Base-by-base conservation (phyloP, 441 rosid species). In the Daphne laureola region DNA sequence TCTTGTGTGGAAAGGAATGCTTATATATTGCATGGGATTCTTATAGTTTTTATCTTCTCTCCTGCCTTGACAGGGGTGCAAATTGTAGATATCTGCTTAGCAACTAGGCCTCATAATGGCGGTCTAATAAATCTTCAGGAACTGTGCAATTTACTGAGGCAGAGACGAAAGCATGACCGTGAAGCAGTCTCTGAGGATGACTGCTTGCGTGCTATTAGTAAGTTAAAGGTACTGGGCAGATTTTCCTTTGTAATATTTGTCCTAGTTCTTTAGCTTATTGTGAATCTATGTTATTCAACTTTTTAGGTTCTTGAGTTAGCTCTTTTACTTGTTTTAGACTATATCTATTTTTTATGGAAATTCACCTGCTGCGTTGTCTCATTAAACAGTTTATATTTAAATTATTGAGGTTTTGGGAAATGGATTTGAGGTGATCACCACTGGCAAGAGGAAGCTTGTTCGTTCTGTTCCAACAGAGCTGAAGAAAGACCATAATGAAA, bases 151-250 rank as follows among this genome's bases (percentile, higher is more conserved):
- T 72, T 88, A 62, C 94, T 92, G 59, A 75, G 83, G 27, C 91
- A 73, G 51, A 83, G 73, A 64, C 73, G 88, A 63, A 92, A 76
- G 57, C 77, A 76, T 67, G 92, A 78, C 12, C 86, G 96, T 60
- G 98, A 80, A 70, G 87, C 84, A 58, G 78, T 86, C 13, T 82
- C 96, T n/a, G 96, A 88, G 72, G 98, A 88, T 72, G 98, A 92
- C 53, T 89, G 98, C 65, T 78, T 92, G 72, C 96, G 96, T 31
- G 96, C 96, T 54, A 88, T 92, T 67, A 84, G 92, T 74, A 88
- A 92, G 76, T 83, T 87, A 21, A 85, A 85, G 96, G 97, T 87
- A 59, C 64, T 27, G 46, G 14, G 0, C 46, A 16, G 45, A 49
- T 42, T 43, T 14, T 6, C 0, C 17, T 27, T 27, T 23, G 23